Evolutionary conservation across 169 alveolate species (phyloP).

Genomic region (Besnoitia besnoiti): DNA sequence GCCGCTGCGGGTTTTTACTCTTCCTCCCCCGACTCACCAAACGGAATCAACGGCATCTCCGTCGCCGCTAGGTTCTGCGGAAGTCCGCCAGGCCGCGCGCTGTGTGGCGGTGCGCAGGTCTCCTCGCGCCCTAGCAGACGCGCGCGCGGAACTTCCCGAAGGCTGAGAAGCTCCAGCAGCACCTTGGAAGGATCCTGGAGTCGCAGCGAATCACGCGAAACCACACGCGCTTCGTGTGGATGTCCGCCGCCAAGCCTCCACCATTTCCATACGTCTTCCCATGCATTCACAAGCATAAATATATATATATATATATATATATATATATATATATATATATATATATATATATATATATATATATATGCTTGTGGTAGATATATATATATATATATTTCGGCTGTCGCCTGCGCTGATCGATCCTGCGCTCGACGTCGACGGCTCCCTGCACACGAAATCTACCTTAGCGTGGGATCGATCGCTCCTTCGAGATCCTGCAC

Average conservation of each 20-base stretch:
- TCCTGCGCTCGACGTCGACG: too few relatives aligned
- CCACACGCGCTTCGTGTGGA: too few relatives aligned
- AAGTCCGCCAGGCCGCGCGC: too few relatives aligned
- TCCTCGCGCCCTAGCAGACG: not conserved
- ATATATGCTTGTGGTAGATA: too few relatives aligned
- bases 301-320: constrained; percentile 4
- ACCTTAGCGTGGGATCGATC: not conserved
- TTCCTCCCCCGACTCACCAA: too few relatives aligned
- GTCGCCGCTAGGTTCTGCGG: too few relatives aligned
- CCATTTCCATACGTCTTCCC: too few relatives aligned
- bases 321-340: not conserved
- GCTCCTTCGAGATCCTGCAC: not conserved
- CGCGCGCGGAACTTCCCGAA: not conserved
- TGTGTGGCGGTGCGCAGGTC: too few relatives aligned
- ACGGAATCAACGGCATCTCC: too few relatives aligned
- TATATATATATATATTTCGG: not conserved
- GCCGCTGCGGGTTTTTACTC: too few relatives aligned
- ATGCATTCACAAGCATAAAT: not conserved
- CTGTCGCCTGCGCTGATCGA: too few relatives aligned
- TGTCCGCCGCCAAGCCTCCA: too few relatives aligned
- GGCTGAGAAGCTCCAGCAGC: not conserved
- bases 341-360: not conserved
- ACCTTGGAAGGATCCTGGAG: not conserved
- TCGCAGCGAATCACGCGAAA: not conserved
- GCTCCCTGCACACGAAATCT: not conserved